Percentiles rank a stretch among this genome's conserved stretches.
These are phyloP conservation scores for Drechslerella stenobrocha DNA, from an alignment of 2,329 filamentous ascomycete genomes.

Conservation along the genomic window DNA sequence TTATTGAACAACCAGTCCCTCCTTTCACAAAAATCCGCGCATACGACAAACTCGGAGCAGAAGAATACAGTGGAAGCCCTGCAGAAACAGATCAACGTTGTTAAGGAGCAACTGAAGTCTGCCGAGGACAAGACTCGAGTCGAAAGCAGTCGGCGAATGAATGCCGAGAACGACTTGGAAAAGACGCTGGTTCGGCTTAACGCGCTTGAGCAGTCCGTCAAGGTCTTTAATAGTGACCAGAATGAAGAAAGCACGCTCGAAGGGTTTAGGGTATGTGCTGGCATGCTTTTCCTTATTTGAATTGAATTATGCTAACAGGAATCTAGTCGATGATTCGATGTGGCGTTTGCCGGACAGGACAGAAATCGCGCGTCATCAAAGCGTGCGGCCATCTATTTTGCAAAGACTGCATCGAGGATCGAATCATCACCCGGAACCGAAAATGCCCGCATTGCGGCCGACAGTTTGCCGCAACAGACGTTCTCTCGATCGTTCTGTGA, in stretches of 20 bases:
- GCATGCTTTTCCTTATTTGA: not conserved
- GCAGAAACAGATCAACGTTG: constrained; percentile 73
- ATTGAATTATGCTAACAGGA: not conserved
- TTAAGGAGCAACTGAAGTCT: constrained; percentile 72
- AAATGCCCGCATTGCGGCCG: constrained; percentile 95
- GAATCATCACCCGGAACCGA: constrained; percentile 83
- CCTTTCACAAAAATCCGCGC: constrained; percentile 73
- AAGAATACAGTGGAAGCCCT: constrained; percentile 71
- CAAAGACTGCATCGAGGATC: constrained; percentile 83
- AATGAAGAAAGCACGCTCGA: constrained; percentile 52
- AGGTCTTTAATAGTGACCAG: constrained; percentile 77
- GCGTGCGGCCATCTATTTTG: constrained; percentile 96
- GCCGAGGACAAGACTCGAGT: constrained; percentile 72
- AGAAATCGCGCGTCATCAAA: constrained; percentile 92
- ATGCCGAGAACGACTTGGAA: constrained; percentile 73
- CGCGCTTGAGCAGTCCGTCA: constrained; percentile 77
- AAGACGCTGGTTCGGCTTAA: constrained; percentile 76
- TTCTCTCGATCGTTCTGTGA: constrained; percentile 64
- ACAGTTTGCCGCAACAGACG: constrained; percentile 86
- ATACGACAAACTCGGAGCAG: constrained; percentile 71
- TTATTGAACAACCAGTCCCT: constrained; percentile 73
- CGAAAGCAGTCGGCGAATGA: constrained; percentile 66
- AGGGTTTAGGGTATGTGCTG: constrained; percentile 69
- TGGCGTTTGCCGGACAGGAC: constrained; percentile 86
- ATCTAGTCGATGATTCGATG: constrained; percentile 75